Evolutionary conservation across 2,329 filamentous ascomycete genomes (phyloP).

Genomic region (Didymella pinodella): DNA sequence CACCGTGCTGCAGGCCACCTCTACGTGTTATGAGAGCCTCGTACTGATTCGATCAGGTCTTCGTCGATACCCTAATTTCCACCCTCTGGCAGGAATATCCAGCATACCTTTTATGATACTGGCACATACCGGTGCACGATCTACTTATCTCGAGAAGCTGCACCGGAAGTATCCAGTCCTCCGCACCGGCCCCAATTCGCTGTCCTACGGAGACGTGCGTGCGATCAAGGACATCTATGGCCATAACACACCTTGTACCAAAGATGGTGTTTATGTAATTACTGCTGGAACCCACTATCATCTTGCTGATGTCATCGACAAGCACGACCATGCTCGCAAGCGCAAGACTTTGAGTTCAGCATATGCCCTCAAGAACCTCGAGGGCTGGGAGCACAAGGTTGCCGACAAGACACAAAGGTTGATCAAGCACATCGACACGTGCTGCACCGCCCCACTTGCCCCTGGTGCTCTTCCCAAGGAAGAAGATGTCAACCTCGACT

Average conservation of each 20-base stretch:
- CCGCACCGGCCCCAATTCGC: conserved; percentile 42
- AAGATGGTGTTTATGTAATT: conserved; percentile 59
- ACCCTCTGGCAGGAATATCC: conserved; percentile 57
- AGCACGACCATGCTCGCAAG: conserved; percentile 61
- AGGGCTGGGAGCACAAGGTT: conserved; percentile 64
- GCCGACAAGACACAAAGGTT: conserved; percentile 60
- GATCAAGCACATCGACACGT: conserved; percentile 55
- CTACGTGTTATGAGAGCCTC: neutral
- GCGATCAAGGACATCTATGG: conserved; percentile 61
- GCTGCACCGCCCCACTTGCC: conserved; percentile 51
- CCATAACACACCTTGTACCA: conserved; percentile 60
- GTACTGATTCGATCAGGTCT: conserved; percentile 43
- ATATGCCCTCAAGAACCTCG: conserved; percentile 63
- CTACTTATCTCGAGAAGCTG: conserved; percentile 53
- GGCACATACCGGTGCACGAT: conserved; percentile 56
- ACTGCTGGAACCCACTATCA: conserved; percentile 60
- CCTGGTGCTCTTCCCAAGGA: conserved; percentile 34
- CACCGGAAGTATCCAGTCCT: conserved; percentile 59
- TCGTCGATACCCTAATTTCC: conserved; percentile 59
- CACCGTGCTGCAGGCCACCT: neutral
- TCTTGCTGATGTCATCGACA: conserved; percentile 62
- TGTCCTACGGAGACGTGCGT: conserved; percentile 44
- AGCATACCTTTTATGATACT: conserved; percentile 59
- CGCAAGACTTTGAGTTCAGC: conserved; percentile 60
- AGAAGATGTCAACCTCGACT: conserved; percentile 59